Base-by-base conservation (phyloP, 2,329 filamentous ascomycete genomes). In the Colletotrichum horii region DNA sequence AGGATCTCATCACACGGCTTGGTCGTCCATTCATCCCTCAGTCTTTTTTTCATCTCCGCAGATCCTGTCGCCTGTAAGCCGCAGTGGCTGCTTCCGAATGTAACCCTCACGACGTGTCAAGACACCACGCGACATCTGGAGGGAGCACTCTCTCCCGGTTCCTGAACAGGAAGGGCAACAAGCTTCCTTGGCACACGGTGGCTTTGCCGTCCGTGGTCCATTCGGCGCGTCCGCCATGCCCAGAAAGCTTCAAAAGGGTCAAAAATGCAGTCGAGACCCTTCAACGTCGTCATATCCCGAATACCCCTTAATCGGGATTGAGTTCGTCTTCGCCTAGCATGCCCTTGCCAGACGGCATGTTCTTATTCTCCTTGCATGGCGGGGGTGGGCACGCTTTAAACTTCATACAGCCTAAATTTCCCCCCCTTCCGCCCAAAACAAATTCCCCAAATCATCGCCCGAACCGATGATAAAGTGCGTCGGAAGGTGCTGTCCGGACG, bases 331-430 rank as follows among this genome's bases (percentile, higher is more conserved):
- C 15, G 19, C 24, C 72, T 14, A 68, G 70, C 43, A 74, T 65
- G 26, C 19, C 34, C 32, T 69, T 65, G 48, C 30, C 48, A 24
- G 8, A 38, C 30, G 71, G 19, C 2, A 48, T 15, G 15, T 30
- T 22, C 16, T 15, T 60, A 9, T 36, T 24, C 24, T 36, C 8
- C 30, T 52, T 19, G 12, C 30, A 24, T 55, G n/a, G 38, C 36
- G 30, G 19, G 60, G 6, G 62, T 61, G 65, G 43, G 73, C 15
- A 58, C 14, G 70, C 65, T 74, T 60, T 69, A 55, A 74, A 69
- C 64, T 48, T 56, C 58, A 74, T 69, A 76, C 74, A 68, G 74
- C 36, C 74, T 74, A 76, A 75, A 74, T 69, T 36, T 69, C 19
- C 43, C 56, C 43, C n/a, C 22, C 16, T 32, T 22, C 60, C 32